Evolutionary conservation across 2,329 filamentous ascomycete species (phyloP).

Genomic region (Pseudogymnoascus sp.): DNA sequence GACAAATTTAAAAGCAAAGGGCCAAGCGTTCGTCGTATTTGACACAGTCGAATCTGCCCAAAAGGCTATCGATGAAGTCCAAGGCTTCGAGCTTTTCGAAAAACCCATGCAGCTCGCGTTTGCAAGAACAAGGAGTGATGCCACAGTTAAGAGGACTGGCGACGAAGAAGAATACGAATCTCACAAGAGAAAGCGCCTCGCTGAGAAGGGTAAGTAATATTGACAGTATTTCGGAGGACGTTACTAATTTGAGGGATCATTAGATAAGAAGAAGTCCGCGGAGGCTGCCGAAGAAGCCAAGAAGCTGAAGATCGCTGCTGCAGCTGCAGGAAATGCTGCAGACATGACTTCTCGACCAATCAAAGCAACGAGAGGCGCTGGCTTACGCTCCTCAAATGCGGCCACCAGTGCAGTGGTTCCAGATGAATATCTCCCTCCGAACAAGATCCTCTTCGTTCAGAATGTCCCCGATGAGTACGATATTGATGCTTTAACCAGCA

Average conservation of each 20-base stretch:
- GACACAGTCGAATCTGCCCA: conserved; percentile 70
- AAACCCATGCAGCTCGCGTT: conserved; percentile 81
- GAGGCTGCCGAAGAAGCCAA: conserved; percentile 73
- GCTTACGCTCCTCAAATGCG: conserved; percentile 67
- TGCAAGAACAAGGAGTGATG: conserved; percentile 78
- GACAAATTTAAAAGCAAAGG: conserved; percentile 83
- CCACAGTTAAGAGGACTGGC: conserved; percentile 67
- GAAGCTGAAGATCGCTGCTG: conserved; percentile 56
- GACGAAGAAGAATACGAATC: conserved; percentile 72
- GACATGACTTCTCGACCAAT: conserved; percentile 47
- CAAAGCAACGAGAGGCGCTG: conserved; percentile 62
- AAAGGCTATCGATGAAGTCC: conserved; percentile 75
- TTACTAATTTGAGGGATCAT: conserved; percentile 9
- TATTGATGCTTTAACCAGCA: conserved; percentile 64
- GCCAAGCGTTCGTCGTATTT: conserved; percentile 92
- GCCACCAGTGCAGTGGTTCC: conserved; percentile 66
- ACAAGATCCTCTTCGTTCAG: conserved; percentile 92
- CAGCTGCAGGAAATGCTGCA: conserved; percentile 33
- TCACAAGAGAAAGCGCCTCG: conserved; percentile 75
- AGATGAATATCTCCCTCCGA: conserved; percentile 96
- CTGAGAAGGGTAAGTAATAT: conserved; percentile 68
- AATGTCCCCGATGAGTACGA: conserved; percentile 83
- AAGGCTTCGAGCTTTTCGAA: conserved; percentile 87
- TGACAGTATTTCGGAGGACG: background rate
- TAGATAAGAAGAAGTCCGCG: conserved; percentile 68